Evolutionary conservation across 495 filamentous ascomycete genomes (phyloP).

Genomic region (Lasiosphaeriaceae sp.): DNA sequence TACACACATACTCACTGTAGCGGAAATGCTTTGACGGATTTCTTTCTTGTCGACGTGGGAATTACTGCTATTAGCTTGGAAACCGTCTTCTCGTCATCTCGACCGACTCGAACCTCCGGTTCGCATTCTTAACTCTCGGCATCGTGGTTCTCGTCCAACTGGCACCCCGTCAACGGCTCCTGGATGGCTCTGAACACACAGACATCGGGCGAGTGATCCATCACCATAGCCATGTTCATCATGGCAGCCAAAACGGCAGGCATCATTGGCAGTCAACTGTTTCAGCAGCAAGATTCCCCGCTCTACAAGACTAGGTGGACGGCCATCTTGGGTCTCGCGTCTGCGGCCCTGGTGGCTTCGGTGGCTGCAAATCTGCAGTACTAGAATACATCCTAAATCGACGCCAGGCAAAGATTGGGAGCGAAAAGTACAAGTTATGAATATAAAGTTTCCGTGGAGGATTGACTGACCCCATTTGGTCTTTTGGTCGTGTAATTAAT

Average conservation of each 20-base stretch:
- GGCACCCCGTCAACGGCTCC: conserved; percentile 40
- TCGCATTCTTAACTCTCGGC: conserved; percentile 41
- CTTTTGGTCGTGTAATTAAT: no score
- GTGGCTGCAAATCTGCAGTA: conserved; percentile 25
- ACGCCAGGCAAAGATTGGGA: conserved; percentile 12
- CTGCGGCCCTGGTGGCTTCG: conserved; percentile 14
- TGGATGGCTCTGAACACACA: conserved; percentile 36
- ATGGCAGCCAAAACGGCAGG: conserved; percentile 53
- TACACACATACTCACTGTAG: conserved; percentile 3
- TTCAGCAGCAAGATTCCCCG: conserved; percentile 48
- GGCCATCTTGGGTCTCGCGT: conserved; percentile 16
- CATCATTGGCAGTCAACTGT: conserved; percentile 52
- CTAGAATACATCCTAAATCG: conserved; percentile 20
- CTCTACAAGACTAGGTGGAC: conserved; percentile 38
- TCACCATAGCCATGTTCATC: conserved; percentile 45
- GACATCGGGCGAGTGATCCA: conserved; percentile 32
- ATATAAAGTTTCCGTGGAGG: not conserved
- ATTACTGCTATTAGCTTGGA: conserved; percentile 44
- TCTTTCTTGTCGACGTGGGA: conserved; percentile 48
- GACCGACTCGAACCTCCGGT: conserved; percentile 41
- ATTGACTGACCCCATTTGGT: no score
- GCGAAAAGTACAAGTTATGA: conserved; percentile 10
- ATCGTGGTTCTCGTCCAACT: conserved; percentile 46
- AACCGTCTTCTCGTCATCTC: conserved; percentile 40
- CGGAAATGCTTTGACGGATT: conserved; percentile 29